These are phyloP conservation scores for Fusarium sp. DNA, from an alignment of 2,329 filamentous ascomycete species.

Conservation along the genomic window DNA sequence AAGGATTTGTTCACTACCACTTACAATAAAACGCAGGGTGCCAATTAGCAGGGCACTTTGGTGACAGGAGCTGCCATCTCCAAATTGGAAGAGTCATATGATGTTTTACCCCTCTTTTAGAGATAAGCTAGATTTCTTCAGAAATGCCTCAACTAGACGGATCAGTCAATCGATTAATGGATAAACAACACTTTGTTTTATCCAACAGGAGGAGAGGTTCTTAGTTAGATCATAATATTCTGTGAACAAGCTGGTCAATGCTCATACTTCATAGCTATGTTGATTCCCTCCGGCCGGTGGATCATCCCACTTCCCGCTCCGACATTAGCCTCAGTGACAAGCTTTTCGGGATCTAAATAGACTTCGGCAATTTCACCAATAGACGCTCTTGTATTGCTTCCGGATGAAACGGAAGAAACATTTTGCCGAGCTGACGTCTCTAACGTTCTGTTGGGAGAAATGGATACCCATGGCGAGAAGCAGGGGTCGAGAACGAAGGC, in stretches of 20 bases:
- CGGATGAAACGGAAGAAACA: background rate
- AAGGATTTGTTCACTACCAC: background rate
- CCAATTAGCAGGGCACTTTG: background rate
- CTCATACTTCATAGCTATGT: background rate
- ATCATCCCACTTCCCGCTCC: background rate
- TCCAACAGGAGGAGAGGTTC: background rate
- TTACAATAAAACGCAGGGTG: background rate
- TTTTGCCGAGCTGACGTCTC: background rate
- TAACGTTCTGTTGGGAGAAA: background rate
- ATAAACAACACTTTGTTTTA: too few relatives aligned
- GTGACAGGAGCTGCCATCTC: background rate
- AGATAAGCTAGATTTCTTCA: background rate
- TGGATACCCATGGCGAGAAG: background rate
- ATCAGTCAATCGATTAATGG: background rate
- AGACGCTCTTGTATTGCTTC: background rate
- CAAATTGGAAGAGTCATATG: background rate
- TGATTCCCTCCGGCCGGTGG: too few relatives aligned
- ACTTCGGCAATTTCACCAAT: background rate
- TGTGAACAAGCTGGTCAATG: too few relatives aligned
- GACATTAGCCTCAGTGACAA: background rate
- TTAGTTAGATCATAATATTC: fast-evolving
- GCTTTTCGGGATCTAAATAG: background rate
- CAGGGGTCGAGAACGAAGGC: background rate
- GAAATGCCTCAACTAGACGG: background rate
- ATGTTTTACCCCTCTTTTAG: background rate